Base-by-base conservation (phyloP, 441 rosid genomes). In the Erodium texanum region DNA sequence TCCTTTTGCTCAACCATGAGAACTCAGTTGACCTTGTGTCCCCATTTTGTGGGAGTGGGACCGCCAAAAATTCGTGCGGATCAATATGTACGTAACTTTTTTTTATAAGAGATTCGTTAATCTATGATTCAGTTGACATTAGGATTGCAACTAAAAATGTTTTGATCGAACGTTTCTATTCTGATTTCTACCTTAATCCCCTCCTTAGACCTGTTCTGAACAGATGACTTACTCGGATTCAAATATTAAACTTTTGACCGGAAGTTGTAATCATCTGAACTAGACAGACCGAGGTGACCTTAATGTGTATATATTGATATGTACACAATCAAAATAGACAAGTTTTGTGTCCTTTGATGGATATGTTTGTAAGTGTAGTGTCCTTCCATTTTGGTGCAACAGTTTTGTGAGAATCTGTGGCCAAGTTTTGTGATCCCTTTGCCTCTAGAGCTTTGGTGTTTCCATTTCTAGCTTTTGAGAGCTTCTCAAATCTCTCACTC, bases 21-120 rank as follows among this genome's bases (percentile, higher is more conserved):
- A 50, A 3, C 56, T 3, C 18, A 50, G 56, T 15, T 50, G 56
- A 50, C 56, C 3, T 5, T 14, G 54, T 48, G 54, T 48, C 54
- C 54, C 54, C 12, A 48, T 14, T 48, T 48, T 50, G 56, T 50
- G 56, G 56, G 56, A n/a, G 56, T 50, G 56, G 56, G 56, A 15
- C 56, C 56, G 19, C 5, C 18, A 15, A 0, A 15, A 4, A 4
- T 15, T 15, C 16, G 56, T 50, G 18, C 18, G 4, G 8, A 5
- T 34, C 38, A 10, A 34, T 34, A 34, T 7, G 9, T 34, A 34
- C 9, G 0, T 34, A 3, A 11, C 1, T 41, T 12, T 41, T 2
- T 38, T 9, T 4, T 41, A 11, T 41, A 41, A 41, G 9, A 34
- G 38, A 34, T 34, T 0, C 8, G 38, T 34, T 34, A 34, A 7